Evolutionary conservation across 768 basidiomycete genomes (phyloP).

Genomic region (Gelatoporia subvermispora): DNA sequence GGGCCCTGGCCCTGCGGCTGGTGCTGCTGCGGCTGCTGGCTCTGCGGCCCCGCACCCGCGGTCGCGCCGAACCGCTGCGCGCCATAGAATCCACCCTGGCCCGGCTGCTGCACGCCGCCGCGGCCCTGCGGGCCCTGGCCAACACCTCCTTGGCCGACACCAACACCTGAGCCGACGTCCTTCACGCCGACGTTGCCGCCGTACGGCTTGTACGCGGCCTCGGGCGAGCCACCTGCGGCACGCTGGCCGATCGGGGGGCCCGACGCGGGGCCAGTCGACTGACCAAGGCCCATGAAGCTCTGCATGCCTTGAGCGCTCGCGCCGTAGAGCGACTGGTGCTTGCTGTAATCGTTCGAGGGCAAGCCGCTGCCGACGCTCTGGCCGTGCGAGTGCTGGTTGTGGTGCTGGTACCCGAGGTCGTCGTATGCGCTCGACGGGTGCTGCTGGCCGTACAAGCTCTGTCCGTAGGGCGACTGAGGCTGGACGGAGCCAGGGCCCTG

Average conservation of each 20-base stretch:
- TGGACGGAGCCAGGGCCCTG: constrained; percentile 55
- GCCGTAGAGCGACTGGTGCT: constrained; percentile 41
- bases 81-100: constrained; percentile 42
- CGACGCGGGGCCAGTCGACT: constrained; percentile 33
- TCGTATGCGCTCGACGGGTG: constrained; percentile 47
- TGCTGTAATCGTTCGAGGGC: constrained; percentile 38
- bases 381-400: constrained; percentile 50
- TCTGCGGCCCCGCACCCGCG: constrained; percentile 41
- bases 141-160: constrained; percentile 32
- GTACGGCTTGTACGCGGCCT: constrained; percentile 74
- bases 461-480: constrained; percentile 57
- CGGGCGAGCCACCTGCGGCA: constrained; percentile 56
- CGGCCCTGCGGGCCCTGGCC: constrained; percentile 38
- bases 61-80: constrained; percentile 37
- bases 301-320: constrained; percentile 56
- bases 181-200: constrained; percentile 46
- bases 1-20: constrained; percentile 37
- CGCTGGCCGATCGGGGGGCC: constrained; percentile 45
- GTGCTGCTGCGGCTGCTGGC: constrained; percentile 39
- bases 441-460: constrained; percentile 63
- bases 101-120: constrained; percentile 38
- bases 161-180: constrained; percentile 49
- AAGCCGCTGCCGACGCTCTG: constrained; percentile 33
- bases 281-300: constrained; percentile 65
- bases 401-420: constrained; percentile 50